Base-by-base conservation (phyloP, 441 rosid genomes). In the Adansonia gregorii region DNA sequence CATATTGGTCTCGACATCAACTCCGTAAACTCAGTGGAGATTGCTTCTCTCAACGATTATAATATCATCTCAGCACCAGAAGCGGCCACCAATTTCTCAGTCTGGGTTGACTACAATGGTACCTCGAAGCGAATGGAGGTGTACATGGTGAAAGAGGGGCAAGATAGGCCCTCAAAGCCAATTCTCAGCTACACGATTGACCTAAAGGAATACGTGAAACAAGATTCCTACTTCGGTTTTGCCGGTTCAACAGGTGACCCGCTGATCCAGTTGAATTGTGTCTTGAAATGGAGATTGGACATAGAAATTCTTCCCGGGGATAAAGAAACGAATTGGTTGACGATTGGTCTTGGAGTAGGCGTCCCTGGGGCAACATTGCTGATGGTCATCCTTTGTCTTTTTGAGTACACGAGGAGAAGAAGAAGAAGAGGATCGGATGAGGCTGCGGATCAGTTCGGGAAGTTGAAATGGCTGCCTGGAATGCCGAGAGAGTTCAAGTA, bases 1-100 rank as follows among this genome's bases (percentile, higher is more conserved):
- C 96, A 90, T 64, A 71, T 92, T 1, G 94, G 92, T 7, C 85
- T 92, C 75, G 78, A 92, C 77, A 78, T 87, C 80, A 88, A 92
- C 85, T 80, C 86, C 15, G 81, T 90, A 10, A 9, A 0, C 6
- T 89, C 91, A 6, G 31, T 35, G 6, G 71, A n/a, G 24, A 49
- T 59, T 2, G 78, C 79, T 52, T 24, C 86, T 46, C 85, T 89
- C 43, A 55, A 73, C 3, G 80, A 72, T 0, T 1, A 43, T 35
- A 87, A 83, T 11, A 64, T 85, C 59, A 72, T 77, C 0, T 51
- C 82, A 15, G 68, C 85, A 6, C 87, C 88, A 0, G 67, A 15
- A 0, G 69, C 27, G 3, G 79, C 43, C 2, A 6, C 66, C 49
- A 52, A 59, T 81, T 85, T 83, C 85, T 17, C 41, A 7, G 87